Base-by-base conservation (phyloP, 768 basidiomycete species). In the Paxillus ammoniavirescens region DNA sequence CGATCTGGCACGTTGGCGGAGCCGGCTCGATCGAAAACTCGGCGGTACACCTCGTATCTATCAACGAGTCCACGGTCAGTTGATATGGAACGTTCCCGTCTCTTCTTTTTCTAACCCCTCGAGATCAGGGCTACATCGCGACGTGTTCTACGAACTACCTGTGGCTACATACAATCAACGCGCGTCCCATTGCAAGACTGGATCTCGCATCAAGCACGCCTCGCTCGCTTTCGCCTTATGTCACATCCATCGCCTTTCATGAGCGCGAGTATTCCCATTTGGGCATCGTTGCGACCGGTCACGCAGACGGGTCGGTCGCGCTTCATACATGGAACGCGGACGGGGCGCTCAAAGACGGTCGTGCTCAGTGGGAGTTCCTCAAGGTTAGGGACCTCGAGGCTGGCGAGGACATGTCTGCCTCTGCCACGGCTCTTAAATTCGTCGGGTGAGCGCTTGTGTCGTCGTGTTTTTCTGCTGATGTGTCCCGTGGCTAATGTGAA, bases 21-120 rank as follows among this genome's bases (percentile, higher is more conserved):
- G 60, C 63, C 9, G 45, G 10, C 33, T 12, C 54, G 21, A 36
- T 47, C 3, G 71, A 77, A 46, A 62, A 53, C 52, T 48, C 74
- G 17, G 74, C 79, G 0, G 83, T 96, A 13, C 80, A 82, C 61
- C 75, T 88, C 1, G 86, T 86, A 18, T 78, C 89, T 9, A 82
- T 97, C 60, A 90, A 94, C 63, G 92, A 95, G 65, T 87, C 89
- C 67, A 92, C 89, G 45, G 93, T 95, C 64, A 61, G 87, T 74
- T 26, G 15, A 8, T 14, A 21, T n/a, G 17, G 12, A 4, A 31
- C 40, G 54, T 23, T 28, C 49, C 17, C 31, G 12, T 0, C 23
- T 12, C 28, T 17, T 40, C 15, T 17, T 6, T 40, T 47, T 41
- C 53, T 61, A 21, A 65, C 23, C 21, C 21, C 31, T 31, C 45